Conservation (phyloP, 2,329 filamentous ascomycete species). For the Ascochyta clinopodiicola region DNA sequence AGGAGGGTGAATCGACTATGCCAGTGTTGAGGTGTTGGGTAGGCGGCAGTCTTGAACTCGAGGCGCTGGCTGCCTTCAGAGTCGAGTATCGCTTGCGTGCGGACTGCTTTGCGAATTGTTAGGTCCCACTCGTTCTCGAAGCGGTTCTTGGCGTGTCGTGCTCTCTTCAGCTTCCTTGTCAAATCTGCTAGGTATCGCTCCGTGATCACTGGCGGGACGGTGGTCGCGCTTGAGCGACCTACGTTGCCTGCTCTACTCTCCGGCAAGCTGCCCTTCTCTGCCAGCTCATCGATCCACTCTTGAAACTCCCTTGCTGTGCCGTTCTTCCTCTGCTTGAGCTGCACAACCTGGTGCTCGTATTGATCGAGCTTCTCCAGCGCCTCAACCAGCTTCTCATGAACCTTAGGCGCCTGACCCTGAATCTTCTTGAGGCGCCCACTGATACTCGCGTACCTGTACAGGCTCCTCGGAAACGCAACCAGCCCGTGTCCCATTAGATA, state of each 20-base stretch:
- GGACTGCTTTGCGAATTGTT: constrained; percentile 74
- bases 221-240: constrained; percentile 45
- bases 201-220: constrained; percentile 82
- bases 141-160: constrained; percentile 80
- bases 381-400: constrained; percentile 88
- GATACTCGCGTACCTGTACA: constrained; percentile 81
- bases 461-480: constrained; percentile 82
- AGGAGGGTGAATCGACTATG: constrained; percentile 60
- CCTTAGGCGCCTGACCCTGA: constrained; percentile 77
- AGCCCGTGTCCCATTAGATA: constrained; percentile 98
- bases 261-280: constrained; percentile 74
- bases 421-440: constrained; percentile 75
- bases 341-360: constrained; percentile 79
- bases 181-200: constrained; percentile 92
- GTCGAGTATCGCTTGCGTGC: constrained; percentile 82
- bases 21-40: constrained; percentile 49
- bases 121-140: constrained; percentile 87
- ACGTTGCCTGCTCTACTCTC: constrained; percentile 58
- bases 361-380: constrained; percentile 80
- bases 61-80: constrained; percentile 81
- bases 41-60: constrained; percentile 69
- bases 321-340: constrained; percentile 80
- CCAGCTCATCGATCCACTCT: constrained; percentile 96
- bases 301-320: constrained; percentile 77
- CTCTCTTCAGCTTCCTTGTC: constrained; percentile 79